Evolutionary conservation across 2,329 filamentous ascomycete genomes (phyloP).

Genomic region (Delphinella strobiligena): DNA sequence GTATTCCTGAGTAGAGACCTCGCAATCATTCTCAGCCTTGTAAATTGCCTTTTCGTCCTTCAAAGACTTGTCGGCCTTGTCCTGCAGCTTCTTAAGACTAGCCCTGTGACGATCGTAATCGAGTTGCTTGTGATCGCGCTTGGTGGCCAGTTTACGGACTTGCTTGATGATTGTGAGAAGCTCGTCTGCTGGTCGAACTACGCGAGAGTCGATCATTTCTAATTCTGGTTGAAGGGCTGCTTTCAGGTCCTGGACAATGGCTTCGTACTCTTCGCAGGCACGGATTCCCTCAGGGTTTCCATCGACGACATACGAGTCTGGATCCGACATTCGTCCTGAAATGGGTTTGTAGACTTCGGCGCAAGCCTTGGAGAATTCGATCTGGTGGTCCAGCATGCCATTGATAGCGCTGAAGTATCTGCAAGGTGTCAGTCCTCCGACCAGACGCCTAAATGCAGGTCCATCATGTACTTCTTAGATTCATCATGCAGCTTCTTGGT

Average conservation of each 20-base stretch:
- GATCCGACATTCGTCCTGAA: conserved; percentile 88
- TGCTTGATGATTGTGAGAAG: conserved; percentile 90
- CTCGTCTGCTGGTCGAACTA: conserved; percentile 88
- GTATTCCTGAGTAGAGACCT: conserved; percentile 86
- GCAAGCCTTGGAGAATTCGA: conserved; percentile 94
- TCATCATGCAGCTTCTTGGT: conserved; percentile 96
- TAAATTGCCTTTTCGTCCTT: conserved; percentile 98
- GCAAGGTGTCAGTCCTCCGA: conserved; percentile 3
- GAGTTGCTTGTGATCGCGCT: conserved; percentile 94
- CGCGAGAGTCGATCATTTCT: conserved; percentile 89
- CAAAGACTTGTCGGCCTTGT: conserved; percentile 90
- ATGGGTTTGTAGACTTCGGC: conserved; percentile 97
- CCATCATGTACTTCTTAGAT: conserved; percentile 57
- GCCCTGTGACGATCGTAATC: conserved; percentile 85
- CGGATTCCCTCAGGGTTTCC: conserved; percentile 87
- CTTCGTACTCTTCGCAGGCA: conserved; percentile 93
- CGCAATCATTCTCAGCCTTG: conserved; percentile 85
- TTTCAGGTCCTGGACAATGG: conserved; percentile 79
- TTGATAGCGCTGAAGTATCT: conserved; percentile 93
- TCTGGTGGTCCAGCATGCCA: conserved; percentile 93
- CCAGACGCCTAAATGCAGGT: not conserved
- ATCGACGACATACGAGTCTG: conserved; percentile 66
- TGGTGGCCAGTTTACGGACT: conserved; percentile 75
- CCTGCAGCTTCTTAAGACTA: conserved; percentile 82
- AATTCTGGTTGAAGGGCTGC: conserved; percentile 81